Evolutionary conservation across 2,329 filamentous ascomycete species (phyloP).

Genomic region (Ophiocordyceps australis): DNA sequence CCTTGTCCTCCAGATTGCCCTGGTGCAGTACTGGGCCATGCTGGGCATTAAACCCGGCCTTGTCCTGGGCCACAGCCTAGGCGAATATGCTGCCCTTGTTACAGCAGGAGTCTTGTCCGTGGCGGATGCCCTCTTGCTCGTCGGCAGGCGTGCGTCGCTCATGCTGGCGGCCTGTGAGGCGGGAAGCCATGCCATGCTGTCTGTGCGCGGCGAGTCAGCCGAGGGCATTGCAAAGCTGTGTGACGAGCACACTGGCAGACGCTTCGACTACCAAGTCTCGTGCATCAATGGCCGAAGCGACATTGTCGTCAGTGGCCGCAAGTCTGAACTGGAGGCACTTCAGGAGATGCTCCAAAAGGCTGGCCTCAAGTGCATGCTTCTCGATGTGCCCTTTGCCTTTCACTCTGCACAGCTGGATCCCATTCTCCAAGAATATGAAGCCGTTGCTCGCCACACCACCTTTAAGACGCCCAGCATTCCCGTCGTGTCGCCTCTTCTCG

Average conservation of each 20-base stretch:
- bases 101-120: constrained; percentile 44
- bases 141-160: constrained; percentile 38
- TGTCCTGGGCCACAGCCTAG: constrained; percentile 34
- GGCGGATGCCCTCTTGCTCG: constrained; percentile 41
- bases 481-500: not conserved
- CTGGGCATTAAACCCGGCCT: constrained; percentile 21
- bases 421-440: not conserved
- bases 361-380: constrained; percentile 9
- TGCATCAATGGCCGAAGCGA: constrained; percentile 46
- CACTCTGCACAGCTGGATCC: constrained; percentile 1
- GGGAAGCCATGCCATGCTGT: constrained; percentile 15
- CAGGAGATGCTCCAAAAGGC: not conserved
- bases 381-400: constrained; percentile 7
- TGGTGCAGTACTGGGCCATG: constrained; percentile 19
- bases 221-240: constrained; percentile 1
- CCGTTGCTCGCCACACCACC: not conserved
- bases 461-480: constrained; percentile 1
- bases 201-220: constrained; percentile 9
- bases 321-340: constrained; percentile 9
- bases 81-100: constrained; percentile 44
- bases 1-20: constrained; percentile 20
- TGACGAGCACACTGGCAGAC: no score
- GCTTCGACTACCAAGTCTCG: constrained; percentile 13
- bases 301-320: constrained; percentile 17
- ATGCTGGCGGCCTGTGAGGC: constrained; percentile 33